Percentiles rank a stretch among this genome's conserved stretches.
Evolutionary conservation across 768 basidiomycete species (phyloP).

Genomic region (Russula dissimulans): DNA sequence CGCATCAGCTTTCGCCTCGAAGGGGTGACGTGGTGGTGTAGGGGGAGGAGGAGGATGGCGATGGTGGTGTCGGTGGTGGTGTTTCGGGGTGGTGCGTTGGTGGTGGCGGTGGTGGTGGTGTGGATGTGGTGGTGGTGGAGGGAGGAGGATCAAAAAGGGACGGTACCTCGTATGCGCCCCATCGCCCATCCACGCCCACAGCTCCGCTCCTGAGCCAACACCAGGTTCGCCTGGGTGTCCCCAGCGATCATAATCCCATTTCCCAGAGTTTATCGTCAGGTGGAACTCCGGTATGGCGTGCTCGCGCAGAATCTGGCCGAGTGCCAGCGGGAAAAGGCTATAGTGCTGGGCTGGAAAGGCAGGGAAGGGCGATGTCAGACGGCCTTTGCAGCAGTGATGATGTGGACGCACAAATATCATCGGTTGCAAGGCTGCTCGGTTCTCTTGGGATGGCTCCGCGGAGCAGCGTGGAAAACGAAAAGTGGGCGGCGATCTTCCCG

Average conservation of each 20-base stretch:
- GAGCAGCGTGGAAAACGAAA: slow-evolving; percentile 67
- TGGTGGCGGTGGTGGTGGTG: background rate
- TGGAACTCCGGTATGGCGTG: slow-evolving; percentile 85
- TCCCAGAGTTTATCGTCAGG: slow-evolving; percentile 83
- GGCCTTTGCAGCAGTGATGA: background rate
- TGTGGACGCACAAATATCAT: slow-evolving; percentile 39
- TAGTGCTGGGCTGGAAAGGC: slow-evolving; percentile 65
- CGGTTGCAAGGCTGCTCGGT: slow-evolving; percentile 37
- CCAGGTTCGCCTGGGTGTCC: slow-evolving; percentile 68
- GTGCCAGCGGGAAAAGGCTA: slow-evolving; percentile 72
- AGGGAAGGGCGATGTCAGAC: background rate
- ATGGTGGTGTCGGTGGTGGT: too few species aligned
- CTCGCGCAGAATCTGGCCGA: slow-evolving; percentile 80
- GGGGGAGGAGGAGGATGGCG: background rate
- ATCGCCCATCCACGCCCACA: slow-evolving; percentile 90
- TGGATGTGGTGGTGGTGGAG: background rate
- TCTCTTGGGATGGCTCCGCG: slow-evolving; percentile 46
- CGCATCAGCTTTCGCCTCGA: background rate
- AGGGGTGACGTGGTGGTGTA: background rate
- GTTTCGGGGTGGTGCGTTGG: too few species aligned
- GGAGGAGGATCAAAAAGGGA: background rate
- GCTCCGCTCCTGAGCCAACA: slow-evolving; percentile 78
- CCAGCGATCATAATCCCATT: slow-evolving; percentile 84
- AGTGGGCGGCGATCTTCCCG: slow-evolving; percentile 72
- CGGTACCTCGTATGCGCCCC: slow-evolving; percentile 40